A percentile compares a stretch with the other conserved stretches of the same genome.
Evolutionary conservation across 1,139 yeast species (phyloP).

Genomic region (Barnettozyma hawaiiensis): DNA sequence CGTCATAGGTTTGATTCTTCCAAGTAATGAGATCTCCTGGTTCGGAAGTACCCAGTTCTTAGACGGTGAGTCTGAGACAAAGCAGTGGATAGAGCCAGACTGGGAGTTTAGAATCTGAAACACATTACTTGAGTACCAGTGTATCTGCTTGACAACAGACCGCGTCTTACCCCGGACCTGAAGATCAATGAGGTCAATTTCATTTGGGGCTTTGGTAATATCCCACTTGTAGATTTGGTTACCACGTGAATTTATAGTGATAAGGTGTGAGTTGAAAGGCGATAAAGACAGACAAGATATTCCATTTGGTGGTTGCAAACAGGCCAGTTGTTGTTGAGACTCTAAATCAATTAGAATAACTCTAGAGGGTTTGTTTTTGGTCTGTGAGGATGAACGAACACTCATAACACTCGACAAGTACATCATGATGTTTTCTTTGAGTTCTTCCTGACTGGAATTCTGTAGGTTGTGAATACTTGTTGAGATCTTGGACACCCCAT

Average conservation of each 20-base stretch:
- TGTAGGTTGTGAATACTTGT: constrained; percentile 27
- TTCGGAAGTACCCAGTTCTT: constrained; percentile 32
- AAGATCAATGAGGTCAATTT: constrained; percentile 52
- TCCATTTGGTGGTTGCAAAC: constrained; percentile 57
- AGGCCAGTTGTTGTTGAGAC: constrained; percentile 41
- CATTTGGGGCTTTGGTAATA: constrained; percentile 44
- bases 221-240: constrained; percentile 66
- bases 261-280: constrained; percentile 55
- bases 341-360: constrained; percentile 39
- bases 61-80: constrained; percentile 28
- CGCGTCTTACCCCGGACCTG: constrained; percentile 62
- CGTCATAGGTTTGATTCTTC: constrained; percentile 17
- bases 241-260: constrained; percentile 55
- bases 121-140: constrained; percentile 45
- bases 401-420: constrained; percentile 18
- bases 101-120: constrained; percentile 51
- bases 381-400: constrained; percentile 29
- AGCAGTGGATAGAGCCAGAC: constrained; percentile 64
- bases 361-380: constrained; percentile 20
- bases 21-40: constrained; percentile 22
- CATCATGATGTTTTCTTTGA: constrained; percentile 14
- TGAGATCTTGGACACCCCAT: constrained; percentile 45
- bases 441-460: not conserved
- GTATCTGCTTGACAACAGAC: constrained; percentile 44
- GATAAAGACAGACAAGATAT: constrained; percentile 56